These are phyloP conservation scores for Xylariaceae sp. DNA, from an alignment of 2,329 filamentous ascomycete genomes.

Conservation along the genomic window DNA sequence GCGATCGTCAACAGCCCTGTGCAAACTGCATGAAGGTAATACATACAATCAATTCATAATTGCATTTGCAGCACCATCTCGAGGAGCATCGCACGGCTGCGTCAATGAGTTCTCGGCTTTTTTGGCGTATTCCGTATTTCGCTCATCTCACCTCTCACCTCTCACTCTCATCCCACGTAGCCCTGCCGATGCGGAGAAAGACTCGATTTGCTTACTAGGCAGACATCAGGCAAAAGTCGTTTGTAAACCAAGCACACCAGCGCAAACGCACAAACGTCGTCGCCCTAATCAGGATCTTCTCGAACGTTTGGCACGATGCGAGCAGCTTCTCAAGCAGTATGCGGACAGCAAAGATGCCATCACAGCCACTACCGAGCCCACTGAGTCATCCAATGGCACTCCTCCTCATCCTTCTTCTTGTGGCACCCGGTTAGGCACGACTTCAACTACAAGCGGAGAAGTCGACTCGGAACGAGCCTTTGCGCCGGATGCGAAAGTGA, in stretches of 20 bases:
- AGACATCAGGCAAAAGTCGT: slow-evolving; percentile 16
- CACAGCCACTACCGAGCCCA: not conserved
- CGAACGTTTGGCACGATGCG: slow-evolving; percentile 20
- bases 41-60: not conserved
- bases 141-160: not conserved
- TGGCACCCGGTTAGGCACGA: slow-evolving; percentile 2
- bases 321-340: slow-evolving; percentile 21
- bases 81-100: not conserved
- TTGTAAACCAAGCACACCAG: slow-evolving; percentile 20
- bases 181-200: not conserved
- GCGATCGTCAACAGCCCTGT: slow-evolving; percentile 55
- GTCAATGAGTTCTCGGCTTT: not conserved
- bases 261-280: slow-evolving; percentile 19
- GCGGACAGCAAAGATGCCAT: slow-evolving; percentile 12
- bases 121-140: not conserved
- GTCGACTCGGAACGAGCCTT: not conserved
- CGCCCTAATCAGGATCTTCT: slow-evolving; percentile 22
- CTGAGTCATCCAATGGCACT: not conserved
- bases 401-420: not conserved
- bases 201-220: slow-evolving; percentile 4
- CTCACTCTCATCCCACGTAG: not conserved
- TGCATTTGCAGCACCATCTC: not conserved
- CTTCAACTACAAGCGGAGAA: not conserved
- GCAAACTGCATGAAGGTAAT: slow-evolving; percentile 44
- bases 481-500: slow-evolving; percentile 12